Evolutionary conservation across 2,329 filamentous ascomycete genomes (phyloP), one percentile per base, ranked within the genome.

Genomic region (Talaromyces marneffei): DNA sequence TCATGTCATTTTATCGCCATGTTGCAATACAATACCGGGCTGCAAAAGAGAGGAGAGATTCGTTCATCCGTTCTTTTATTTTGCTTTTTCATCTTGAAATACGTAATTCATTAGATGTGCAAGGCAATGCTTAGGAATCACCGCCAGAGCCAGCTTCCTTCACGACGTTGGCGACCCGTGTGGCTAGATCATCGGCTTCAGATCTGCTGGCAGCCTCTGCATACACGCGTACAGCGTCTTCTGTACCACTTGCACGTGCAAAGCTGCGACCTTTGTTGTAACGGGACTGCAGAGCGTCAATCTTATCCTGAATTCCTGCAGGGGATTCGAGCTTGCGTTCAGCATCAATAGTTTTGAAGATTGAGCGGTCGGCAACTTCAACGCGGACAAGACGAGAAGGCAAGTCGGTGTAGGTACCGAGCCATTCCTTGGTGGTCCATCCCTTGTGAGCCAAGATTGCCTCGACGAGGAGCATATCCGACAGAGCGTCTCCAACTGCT

Each of bases 371-470:
- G 57, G 82, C 83, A 57, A 99, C 94, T 72, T 95, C 89, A 64
- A 97, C 92, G 64, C 92, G 90, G 62, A 95, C 89, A n/a, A 99
- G 87, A 31, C 92, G 88, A 80, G 97, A 97, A 57, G 94, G 94
- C 14, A 97, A 86, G 75, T 99, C 94, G 25, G 85, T 89, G 79
- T 99, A 99, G 4, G 92, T 97, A 66, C 86, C 85, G 64, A 92
- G 87, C 94, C 94, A 99, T 74, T 97, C 91, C 73, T 88, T 87
- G 50, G 92, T 87, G 27, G 85, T 87, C 92, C 92, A 99, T 67
- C 83, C 84, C 80, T 97, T 97, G 83, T 97, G 92, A 6, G 94
- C 92, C 42, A 99, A 87, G 67, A 97, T 94, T 35, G 93, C 90
- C 77, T 99, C 94, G 40, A 97, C 92, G 71, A 99, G 87, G 50